Base-by-base conservation (phyloP, 2,329 filamentous ascomycete species). In the Ophiocordyceps unilateralis region DNA sequence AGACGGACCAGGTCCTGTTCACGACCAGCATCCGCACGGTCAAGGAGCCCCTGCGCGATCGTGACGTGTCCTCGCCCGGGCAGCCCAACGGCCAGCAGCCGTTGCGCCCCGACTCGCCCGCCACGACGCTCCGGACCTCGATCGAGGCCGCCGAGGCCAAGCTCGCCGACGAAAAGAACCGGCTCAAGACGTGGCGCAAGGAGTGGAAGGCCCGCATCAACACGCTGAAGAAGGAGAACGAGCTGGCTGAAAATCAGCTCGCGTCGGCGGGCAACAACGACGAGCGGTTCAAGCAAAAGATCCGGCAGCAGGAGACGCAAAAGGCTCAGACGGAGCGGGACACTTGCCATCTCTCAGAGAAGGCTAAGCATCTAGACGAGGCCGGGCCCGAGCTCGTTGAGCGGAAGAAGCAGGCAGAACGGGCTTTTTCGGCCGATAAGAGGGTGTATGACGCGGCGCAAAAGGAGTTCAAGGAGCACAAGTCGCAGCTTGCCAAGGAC, bases 81-180 rank as follows among this genome's bases (percentile, higher is more conserved):
- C 48, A 61, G 41, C 54, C 68, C 15, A 62, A 62, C 43, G 62
- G 61, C 22, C 76, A 78, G 53, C 72, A 76, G 45, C 72, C 74
- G 17, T 70, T 82, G 28, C 76, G 81, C 41, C 82, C 83, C 22
- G 80, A 83, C 48, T 88, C 83, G 12, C 83, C 83, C 3, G 78
- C 76, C 10, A 84, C 81, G 10, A 88, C 83, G 2, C 68, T 89
- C 34, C 79, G 76, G 57, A 83, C 81, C 24, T 86, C 83, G 2
- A 85, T 88, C 51, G 75, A 75, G 40, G 75, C 79, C 11, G 76
- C 80, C 41, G 81, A 87, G 54, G 68, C 72, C 45, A 83, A 81
- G 57, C 67, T 87, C 26, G 66, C 72, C 21, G 81, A 87, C 47
- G 77, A 81, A 53, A 79, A 76, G 51, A 69, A 73, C 46, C 74